These are phyloP conservation scores for Actinomortierella wolfii DNA, from an alignment of 371 early-diverging fungal genomes.

Conservation along the genomic window DNA sequence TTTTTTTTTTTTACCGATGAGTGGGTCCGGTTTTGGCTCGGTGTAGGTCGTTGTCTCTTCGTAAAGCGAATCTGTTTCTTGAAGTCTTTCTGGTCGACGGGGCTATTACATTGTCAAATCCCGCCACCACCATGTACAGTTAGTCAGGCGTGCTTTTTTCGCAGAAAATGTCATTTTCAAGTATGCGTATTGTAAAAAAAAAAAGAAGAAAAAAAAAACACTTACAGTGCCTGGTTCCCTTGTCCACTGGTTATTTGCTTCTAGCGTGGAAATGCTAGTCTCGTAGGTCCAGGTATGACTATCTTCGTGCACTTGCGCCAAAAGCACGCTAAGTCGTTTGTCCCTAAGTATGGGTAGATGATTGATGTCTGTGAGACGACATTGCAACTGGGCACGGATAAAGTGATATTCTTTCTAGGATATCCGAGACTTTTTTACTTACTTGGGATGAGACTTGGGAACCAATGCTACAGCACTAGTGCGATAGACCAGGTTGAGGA, in stretches of 20 bases:
- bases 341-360: not conserved
- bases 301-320: constrained; percentile 30
- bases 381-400: constrained; percentile 1
- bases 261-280: constrained; percentile 3
- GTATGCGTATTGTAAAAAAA: not conserved
- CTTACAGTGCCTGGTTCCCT: not conserved
- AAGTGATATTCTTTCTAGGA: not conserved
- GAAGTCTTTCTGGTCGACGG: not conserved
- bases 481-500: constrained; percentile 7
- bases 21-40: too few species aligned
- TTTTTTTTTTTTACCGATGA: too few species aligned
- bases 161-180: constrained; percentile 25
- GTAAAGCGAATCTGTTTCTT: not conserved
- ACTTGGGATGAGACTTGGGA: not conserved
- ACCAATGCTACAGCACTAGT: not conserved
- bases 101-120: not conserved
- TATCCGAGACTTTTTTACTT: not conserved
- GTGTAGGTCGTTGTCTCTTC: not conserved
- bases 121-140: too few species aligned
- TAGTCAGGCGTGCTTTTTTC: constrained; percentile 28
- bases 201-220: not conserved
- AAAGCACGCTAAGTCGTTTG: constrained; percentile 17
- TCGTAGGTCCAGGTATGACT: constrained; percentile 18
- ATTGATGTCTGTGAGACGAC: not conserved
- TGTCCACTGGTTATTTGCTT: constrained; percentile 5